phyloP scores from a whole-genome alignment of 2,329 filamentous ascomycete species.

The Lithohypha guttulata region DNA sequence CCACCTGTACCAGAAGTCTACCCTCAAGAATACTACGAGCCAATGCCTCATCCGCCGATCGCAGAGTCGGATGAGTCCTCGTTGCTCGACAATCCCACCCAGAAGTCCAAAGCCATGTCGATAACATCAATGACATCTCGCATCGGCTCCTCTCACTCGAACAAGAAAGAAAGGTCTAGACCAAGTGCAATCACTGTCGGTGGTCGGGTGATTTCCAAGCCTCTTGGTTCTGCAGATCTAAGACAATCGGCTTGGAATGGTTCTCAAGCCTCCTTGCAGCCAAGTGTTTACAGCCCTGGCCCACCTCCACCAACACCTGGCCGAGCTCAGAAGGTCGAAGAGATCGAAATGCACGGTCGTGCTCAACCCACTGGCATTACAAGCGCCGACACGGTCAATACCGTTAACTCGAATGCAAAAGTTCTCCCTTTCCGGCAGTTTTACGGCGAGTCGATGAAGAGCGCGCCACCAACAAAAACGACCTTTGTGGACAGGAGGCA shows the following conservation, averaged over 20 bases:
- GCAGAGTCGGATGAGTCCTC: background rate
- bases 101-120: slow-evolving; percentile 31
- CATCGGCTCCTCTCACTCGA: slow-evolving; percentile 29
- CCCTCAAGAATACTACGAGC: slow-evolving; percentile 1
- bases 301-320: slow-evolving; percentile 44
- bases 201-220: slow-evolving; percentile 48
- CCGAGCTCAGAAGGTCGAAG: slow-evolving; percentile 1
- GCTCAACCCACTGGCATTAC: slow-evolving; percentile 34
- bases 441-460: slow-evolving; percentile 28
- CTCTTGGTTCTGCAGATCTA: slow-evolving; percentile 38
- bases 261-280: slow-evolving; percentile 46
- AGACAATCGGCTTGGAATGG: slow-evolving; percentile 35
- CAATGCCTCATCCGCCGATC: slow-evolving; percentile 11
- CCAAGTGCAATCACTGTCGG: slow-evolving; percentile 36
- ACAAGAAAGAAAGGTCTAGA: slow-evolving; percentile 38
- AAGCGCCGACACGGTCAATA: slow-evolving; percentile 30
- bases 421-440: slow-evolving; percentile 36
- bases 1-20: slow-evolving; percentile 16
- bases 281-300: slow-evolving; percentile 45
- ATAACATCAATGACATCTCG: slow-evolving; percentile 26
- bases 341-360: slow-evolving; percentile 9
- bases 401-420: slow-evolving; percentile 24
- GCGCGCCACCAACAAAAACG: slow-evolving; percentile 38
- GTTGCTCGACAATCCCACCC: slow-evolving; percentile 21
- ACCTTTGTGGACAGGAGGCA: slow-evolving; percentile 37